Evolutionary conservation across 129 eudicot genomes (phyloP), one percentile per base, ranked within the genome.

Genomic region (Chrysanthemum lavandulifolium): DNA sequence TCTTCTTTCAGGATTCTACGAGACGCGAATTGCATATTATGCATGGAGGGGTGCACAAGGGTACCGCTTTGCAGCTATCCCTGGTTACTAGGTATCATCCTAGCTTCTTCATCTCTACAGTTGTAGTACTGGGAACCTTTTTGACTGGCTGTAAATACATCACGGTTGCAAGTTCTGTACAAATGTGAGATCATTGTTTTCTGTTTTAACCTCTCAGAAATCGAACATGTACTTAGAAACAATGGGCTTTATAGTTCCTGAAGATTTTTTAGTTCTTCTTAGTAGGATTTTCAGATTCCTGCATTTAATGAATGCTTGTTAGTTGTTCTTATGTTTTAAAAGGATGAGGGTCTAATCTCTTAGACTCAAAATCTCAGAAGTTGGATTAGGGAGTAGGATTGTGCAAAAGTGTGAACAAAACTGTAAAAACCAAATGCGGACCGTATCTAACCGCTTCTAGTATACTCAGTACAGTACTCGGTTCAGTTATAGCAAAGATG

Each of bases 1-100:
- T 78, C 13, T 78, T 64, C 67, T 7, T 78, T 71, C 29, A 94
- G 98, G 98, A 48, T 94, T 82, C 51, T 94, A 94, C 58, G 97
- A 90, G 84, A 94, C 97, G 61, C 93, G 97, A 31, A 86, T 94
- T 75, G 97, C 96, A 7, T 94, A 90, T 73, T 94, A 94, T 71
- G 84, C 98, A 23, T 94, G 97, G 98, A 94, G 98, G 79, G 97
- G 98, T 49, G 97, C 97, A 48, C 86, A 83, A 68, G 98, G 97
- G 10, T 94, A 81, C 56, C 89, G 85, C 2, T 94, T 86, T 81
- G 78, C 98, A 23, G 83, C 95, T 45, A 94, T 94, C 77, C 98
- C 98, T 45, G 83, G 83, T 51, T 90, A 94, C 74, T 94, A 72
- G 77, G 68, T 50, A 40, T 67, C 43, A 60, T 55, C 25, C 73